Percentiles rank a stretch among this genome's conserved stretches.
These are phyloP conservation scores for Ophiostoma novo-ulmi DNA, from an alignment of 2,329 filamentous ascomycete genomes.

Conservation along the genomic window DNA sequence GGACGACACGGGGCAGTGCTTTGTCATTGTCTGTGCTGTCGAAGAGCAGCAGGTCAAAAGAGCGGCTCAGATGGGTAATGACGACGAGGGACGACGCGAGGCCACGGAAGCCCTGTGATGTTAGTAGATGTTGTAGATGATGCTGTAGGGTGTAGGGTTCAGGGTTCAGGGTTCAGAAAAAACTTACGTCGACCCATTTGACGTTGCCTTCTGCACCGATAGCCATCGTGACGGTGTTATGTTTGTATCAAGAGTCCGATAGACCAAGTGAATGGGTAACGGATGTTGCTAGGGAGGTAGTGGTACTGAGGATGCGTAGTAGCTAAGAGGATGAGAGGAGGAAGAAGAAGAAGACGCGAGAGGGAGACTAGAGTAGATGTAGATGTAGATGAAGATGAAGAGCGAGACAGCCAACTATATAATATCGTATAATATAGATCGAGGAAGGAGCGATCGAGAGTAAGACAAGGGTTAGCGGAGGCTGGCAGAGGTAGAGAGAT, in stretches of 20 bases:
- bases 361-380: neutral
- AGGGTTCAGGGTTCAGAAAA: neutral
- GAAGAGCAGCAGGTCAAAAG: slow-evolving; percentile 38
- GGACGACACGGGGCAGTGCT: slow-evolving; percentile 46
- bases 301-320: neutral
- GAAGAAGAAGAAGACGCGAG: neutral
- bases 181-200: slow-evolving; percentile 57
- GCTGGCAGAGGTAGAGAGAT: neutral
- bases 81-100: slow-evolving; percentile 52
- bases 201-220: slow-evolving; percentile 47
- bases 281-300: neutral
- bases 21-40: slow-evolving; percentile 38
- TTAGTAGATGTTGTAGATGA: neutral
- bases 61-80: slow-evolving; percentile 49
- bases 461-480: slow-evolving; percentile 6
- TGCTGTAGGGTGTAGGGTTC: neutral
- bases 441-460: neutral
- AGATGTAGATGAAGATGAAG: neutral
- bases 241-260: neutral
- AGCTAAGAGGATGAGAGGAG: neutral
- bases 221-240: slow-evolving; percentile 33
- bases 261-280: slow-evolving; percentile 16
- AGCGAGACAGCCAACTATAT: neutral
- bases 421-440: neutral
- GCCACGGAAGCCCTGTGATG: slow-evolving; percentile 48